A percentile compares a stretch with the other conserved stretches of the same genome.
These are phyloP conservation scores for Tremella yokohamensis DNA, from an alignment of 768 basidiomycete genomes.

Conservation along the genomic window DNA sequence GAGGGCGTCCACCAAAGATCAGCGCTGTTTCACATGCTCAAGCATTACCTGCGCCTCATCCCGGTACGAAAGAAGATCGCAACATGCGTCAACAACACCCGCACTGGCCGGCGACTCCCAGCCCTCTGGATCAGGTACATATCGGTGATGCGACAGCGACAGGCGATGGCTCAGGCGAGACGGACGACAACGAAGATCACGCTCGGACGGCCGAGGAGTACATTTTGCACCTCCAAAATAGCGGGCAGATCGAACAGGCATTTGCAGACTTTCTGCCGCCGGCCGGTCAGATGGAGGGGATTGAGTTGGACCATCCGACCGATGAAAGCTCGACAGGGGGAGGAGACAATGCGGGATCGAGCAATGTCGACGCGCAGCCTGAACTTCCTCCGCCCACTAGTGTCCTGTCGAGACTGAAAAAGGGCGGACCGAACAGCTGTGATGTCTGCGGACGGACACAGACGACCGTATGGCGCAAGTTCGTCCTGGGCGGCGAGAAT, in stretches of 20 bases:
- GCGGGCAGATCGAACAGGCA: not conserved
- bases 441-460: conserved; percentile 42
- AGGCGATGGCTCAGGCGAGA: not conserved
- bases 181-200: not conserved
- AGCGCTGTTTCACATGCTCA: too few species aligned
- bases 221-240: not conserved
- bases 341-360: not conserved
- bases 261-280: conserved; percentile 3
- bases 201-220: not conserved
- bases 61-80: not conserved
- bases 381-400: not conserved
- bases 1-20: conserved; percentile 39
- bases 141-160: not conserved
- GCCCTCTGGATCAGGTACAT: not conserved
- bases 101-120: not conserved
- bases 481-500: conserved; percentile 24
- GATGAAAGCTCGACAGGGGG: too few species aligned
- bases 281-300: not conserved
- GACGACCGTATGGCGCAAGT: conserved; percentile 43
- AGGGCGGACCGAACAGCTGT: conserved; percentile 41
- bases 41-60: not conserved
- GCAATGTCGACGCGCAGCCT: not conserved
- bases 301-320: not conserved
- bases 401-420: conserved; percentile 30
- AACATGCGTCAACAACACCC: not conserved